Evolutionary conservation across 2,329 filamentous ascomycete genomes (phyloP).

Genomic region (Tolypocladium ophioglossoides): DNA sequence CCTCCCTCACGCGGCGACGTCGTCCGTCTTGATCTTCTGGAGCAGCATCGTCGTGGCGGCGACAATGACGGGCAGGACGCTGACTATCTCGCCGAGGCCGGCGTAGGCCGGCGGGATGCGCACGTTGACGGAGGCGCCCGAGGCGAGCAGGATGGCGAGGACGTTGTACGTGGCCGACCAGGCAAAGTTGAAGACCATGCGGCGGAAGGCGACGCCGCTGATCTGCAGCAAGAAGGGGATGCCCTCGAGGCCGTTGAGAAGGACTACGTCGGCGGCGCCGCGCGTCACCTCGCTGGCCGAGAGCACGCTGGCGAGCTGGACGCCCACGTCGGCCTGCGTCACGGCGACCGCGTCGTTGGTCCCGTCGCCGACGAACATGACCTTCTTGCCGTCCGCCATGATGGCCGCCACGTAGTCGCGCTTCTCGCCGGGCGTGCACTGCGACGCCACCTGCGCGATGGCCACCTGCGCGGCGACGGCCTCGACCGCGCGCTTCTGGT

Average conservation of each 20-base stretch:
- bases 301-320: slow-evolving; percentile 39
- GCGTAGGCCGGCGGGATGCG: slow-evolving; percentile 40
- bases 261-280: slow-evolving; percentile 45
- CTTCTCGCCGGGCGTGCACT: slow-evolving; percentile 43
- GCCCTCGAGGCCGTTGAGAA: slow-evolving; percentile 40
- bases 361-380: slow-evolving; percentile 53
- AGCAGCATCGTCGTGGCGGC: slow-evolving; percentile 18
- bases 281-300: slow-evolving; percentile 41
- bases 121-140: slow-evolving; percentile 44
- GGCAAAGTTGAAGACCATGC: slow-evolving; percentile 49
- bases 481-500: slow-evolving; percentile 37
- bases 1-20: neutral
- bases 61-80: slow-evolving; percentile 49
- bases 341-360: slow-evolving; percentile 55
- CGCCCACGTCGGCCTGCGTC: slow-evolving; percentile 47
- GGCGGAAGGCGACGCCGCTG: slow-evolving; percentile 20
- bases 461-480: slow-evolving; percentile 32
- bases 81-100: slow-evolving; percentile 54
- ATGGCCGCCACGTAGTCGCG: slow-evolving; percentile 36
- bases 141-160: slow-evolving; percentile 48
- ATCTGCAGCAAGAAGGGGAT: slow-evolving; percentile 42
- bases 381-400: slow-evolving; percentile 17
- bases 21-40: slow-evolving; percentile 6
- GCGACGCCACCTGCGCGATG: slow-evolving; percentile 29
- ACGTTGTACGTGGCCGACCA: slow-evolving; percentile 55